Base-by-base conservation (phyloP, 1,284 basidiomycete genomes). In the Heterobasidion annosum region DNA sequence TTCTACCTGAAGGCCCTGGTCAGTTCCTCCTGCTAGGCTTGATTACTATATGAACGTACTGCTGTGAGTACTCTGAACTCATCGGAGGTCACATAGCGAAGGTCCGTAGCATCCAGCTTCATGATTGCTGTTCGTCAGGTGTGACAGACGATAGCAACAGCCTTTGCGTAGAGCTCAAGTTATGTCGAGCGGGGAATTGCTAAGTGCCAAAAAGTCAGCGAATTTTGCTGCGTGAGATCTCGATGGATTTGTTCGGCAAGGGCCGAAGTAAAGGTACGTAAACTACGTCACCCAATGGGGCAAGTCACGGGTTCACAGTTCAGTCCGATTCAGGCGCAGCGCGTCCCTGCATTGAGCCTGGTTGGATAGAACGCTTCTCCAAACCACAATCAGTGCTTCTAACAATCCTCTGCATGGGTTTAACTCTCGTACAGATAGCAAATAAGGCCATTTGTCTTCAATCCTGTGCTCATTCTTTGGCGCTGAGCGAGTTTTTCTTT, bases 11-110 rank as follows among this genome's bases (percentile, higher is more conserved):
- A 15, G 19, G 25, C 45, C 47, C 25, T 19, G n/a, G 49, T 54
- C 54, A 43, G n/a, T 56, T 32, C 44, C 47, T 42, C 44, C 35
- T 43, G 12, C 53, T 15, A 48, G 45, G n/a, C 18, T 6, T 45
- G 48, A 49, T 54, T n/a, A n/a, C n/a, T n/a, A 33, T 15, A 33
- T 32, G 53, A 12, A 70, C 83, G 53, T 65, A 97, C 93, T 50
- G 96, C 93, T 25, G 92, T 93, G 37, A 99, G 77, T 12, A 98
- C 93, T 52, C 95, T 78, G 70, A 98, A 99, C 68, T 98, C 94
- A 57, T 98, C 95, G 32, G 87, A 77, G 8, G 90, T 85, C 58
- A 99, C 76, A 70, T 98, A 99, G 67, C 97, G 79, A 60, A 99
- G 76, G 73, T 98, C 96, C 35, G 92, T 96, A 8, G 91, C 91